Conservation (phyloP, 306 rosid species). For the Herpetospermum pedunculosum region DNA sequence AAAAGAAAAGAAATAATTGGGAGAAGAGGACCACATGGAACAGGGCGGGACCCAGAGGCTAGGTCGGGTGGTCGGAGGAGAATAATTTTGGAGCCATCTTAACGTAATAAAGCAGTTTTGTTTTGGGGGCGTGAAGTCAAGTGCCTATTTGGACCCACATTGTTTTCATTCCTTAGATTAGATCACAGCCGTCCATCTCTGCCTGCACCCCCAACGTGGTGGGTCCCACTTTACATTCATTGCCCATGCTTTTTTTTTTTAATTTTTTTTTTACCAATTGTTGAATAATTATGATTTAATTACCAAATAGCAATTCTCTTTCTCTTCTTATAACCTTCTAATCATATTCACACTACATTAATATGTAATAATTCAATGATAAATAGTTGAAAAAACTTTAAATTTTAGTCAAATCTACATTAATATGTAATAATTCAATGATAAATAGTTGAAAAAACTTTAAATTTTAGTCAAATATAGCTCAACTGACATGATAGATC, state of each 20-base stretch:
- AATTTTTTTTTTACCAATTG: neutral
- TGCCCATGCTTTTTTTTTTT: neutral
- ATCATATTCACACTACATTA: too few species aligned
- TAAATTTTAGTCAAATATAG: too few species aligned
- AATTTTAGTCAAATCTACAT: too few species aligned
- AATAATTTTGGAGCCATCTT: neutral
- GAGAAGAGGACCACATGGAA: neutral
- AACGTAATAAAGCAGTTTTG: slow-evolving; percentile 2
- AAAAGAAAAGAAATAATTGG: too few species aligned
- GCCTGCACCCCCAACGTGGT: neutral
- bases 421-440: too few species aligned
- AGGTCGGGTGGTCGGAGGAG: slow-evolving; percentile 25
- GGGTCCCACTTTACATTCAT: slow-evolving; percentile 1
- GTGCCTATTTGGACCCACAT: neutral
- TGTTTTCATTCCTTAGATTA: neutral
- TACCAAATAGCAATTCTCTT: too few species aligned
- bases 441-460: too few species aligned
- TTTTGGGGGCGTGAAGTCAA: slow-evolving; percentile 6
- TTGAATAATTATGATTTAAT: neutral
- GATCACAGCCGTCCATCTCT: neutral
- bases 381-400: too few species aligned
- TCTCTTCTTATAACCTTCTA: too few species aligned
- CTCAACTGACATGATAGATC: too few species aligned
- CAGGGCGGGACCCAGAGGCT: neutral
- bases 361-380: too few species aligned